Evolutionary conservation across 345 rosid species (phyloP), one percentile per base, ranked within the genome.

Genomic region (Orychophragmus violaceus): DNA sequence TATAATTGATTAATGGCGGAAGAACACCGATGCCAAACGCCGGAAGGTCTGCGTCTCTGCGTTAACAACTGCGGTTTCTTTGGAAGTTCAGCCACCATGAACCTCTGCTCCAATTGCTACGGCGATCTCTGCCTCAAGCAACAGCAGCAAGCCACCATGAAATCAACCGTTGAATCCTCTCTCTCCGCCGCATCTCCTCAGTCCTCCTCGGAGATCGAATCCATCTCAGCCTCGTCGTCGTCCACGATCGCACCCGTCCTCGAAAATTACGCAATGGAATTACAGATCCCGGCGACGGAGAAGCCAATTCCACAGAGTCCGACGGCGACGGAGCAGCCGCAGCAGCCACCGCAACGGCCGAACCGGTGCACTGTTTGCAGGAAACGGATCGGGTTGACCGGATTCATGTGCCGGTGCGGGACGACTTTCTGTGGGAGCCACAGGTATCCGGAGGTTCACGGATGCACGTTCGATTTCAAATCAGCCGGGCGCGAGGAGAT

Each of bases 41-140:
- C 81, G 12, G 84, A 82, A 52, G 84, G 84, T 5, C 81, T 74
- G 73, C 71, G 82, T 60, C 82, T 76, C 49, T 82, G 86, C 64
- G 79, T 58, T 13, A 82, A 82, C 39, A 80, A 80, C 72, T 82
- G 86, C 29, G 86, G 84, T 10, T 80, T 82, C 74, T 62, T 71
- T 42, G 84, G 86, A 0, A 82, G 82, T 68, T 70, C 84, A 7
- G 74, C 82, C 12, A 82, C 81, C 54, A 80, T 82, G 86, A 82
- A 82, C 33, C 84, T 82, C 30, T 82, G 86, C 27, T 78, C 86
- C 6, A 78, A 82, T 32, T 82, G 86, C 69, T 82, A 82, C 78
- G 51, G 74, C 21, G 86, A 78, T 54, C 68, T 76, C 64, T 55
- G 76, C 18, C 76, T 76, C 24, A 74, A 74, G 18, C 80, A 83